phyloP scores from a whole-genome alignment of 768 basidiomycete genomes.

The Dendrothele bispora region DNA sequence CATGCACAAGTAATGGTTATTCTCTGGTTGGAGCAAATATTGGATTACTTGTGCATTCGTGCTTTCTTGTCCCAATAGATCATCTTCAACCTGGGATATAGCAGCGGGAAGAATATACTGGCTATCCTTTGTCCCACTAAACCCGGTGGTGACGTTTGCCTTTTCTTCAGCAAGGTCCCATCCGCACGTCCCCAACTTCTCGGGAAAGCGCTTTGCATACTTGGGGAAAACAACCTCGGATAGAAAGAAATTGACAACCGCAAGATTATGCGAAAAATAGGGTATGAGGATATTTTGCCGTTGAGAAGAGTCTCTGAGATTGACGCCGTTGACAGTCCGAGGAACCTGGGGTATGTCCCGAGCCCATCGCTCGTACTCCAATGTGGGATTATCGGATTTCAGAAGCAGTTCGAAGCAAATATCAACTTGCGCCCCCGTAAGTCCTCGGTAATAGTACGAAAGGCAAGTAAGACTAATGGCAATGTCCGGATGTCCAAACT shows the following conservation, averaged over 20 bases:
- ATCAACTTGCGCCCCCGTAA: conserved; percentile 36
- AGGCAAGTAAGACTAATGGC: conserved; percentile 45
- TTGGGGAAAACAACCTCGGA: conserved; percentile 47
- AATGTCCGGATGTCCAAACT: conserved; percentile 56
- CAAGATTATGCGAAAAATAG: conserved; percentile 35
- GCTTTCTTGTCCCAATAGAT: conserved; percentile 36
- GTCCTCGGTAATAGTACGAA: conserved; percentile 49
- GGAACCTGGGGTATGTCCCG: conserved; percentile 32
- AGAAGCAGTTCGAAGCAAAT: conserved; percentile 36
- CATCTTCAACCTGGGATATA: conserved; percentile 34
- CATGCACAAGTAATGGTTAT: conserved; percentile 28
- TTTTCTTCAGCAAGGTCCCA: conserved; percentile 53
- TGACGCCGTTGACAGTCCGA: conserved; percentile 37
- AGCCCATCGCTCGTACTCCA: conserved; percentile 42
- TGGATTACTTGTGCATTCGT: conserved; percentile 50
- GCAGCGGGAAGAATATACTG: conserved; percentile 37
- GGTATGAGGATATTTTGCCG: conserved; percentile 25
- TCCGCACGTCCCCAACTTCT: conserved; percentile 44
- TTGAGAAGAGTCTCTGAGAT: conserved; percentile 38
- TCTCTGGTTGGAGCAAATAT: conserved; percentile 39
- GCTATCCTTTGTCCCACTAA: conserved; percentile 58
- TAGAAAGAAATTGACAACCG: conserved; percentile 47
- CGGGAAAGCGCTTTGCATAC: conserved; percentile 46
- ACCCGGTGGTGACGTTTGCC: conserved; percentile 40
- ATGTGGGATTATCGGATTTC: conserved; percentile 38